Evolutionary conservation across 805 yeast genomes (phyloP), one percentile per base, ranked within the genome.

Genomic region (Candida pseudofarinosa): DNA sequence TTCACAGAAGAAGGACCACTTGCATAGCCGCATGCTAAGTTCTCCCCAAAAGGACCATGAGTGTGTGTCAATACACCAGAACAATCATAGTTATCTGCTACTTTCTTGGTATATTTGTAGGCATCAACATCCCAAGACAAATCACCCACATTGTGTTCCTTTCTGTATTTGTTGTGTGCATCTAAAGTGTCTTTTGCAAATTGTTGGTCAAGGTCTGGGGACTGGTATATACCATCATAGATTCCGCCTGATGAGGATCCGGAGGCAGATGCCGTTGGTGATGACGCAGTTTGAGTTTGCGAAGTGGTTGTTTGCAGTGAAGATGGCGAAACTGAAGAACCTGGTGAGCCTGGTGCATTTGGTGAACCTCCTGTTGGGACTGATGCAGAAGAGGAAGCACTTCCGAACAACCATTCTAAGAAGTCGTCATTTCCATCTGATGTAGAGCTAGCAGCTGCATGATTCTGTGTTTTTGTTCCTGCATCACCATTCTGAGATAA

Each of bases 21-120:
- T 8, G 35, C 16, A 45, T 48, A 65, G 0, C 71, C 71, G 15
- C 65, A 67, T 12, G 69, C 70, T 45, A 65, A 57, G 48, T 65
- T 65, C 43, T 65, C 71, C 15, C 71, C 71, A 40, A 49, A 65
- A 19, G 51, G 65, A 5, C 69, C 71, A 42, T 57, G 62, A 14
- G 65, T 61, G 45, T 65, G 70, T 2, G 66, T 62, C 47, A 65
- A 59, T 14, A 55, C 52, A 3, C 71, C 71, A 2, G 68, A 62
- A 48, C 71, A 65, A 42, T 63, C 68, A 50, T 65, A 65, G 41
- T 50, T 55, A 43, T 64, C 59, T 13, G 71, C 71, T 36, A 60
- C 54, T 37, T 56, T 55, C 41, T 62, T 51, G 4, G 71, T 70
- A 44, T 64, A 65, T 35, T 53, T 45, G 54, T 61, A 65, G 3